Evolutionary conservation across 768 basidiomycete species (phyloP).

Genomic region (Tricholoma furcatifolium): DNA sequence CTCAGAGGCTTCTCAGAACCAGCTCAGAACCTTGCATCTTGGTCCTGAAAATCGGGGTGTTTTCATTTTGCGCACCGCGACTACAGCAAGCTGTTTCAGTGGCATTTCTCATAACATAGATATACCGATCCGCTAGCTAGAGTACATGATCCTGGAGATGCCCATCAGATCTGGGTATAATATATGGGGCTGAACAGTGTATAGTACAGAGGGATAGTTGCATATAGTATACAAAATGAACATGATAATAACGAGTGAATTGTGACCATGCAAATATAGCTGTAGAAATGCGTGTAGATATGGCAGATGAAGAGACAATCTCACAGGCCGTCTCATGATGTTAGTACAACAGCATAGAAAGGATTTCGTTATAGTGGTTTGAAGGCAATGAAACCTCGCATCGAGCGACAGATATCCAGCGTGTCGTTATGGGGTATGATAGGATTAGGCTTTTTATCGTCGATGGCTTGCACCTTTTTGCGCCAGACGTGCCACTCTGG

Average conservation of each 20-base stretch:
- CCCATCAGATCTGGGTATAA: neutral
- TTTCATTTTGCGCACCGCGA: too few relatives aligned
- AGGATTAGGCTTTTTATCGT: neutral
- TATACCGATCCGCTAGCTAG: neutral
- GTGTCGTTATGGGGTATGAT: neutral
- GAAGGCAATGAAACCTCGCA: conserved; percentile 57
- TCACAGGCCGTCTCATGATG: neutral
- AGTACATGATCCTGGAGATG: too few relatives aligned
- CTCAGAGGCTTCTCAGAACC: too few relatives aligned
- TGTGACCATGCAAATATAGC: neutral
- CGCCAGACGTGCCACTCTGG: conserved; percentile 59
- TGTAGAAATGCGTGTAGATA: neutral
- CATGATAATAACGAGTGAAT: conserved; percentile 7
- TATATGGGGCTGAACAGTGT: neutral
- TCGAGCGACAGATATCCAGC: conserved; percentile 39
- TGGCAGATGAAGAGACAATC: neutral
- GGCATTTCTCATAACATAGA: too few relatives aligned
- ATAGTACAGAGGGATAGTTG: neutral
- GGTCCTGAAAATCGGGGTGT: too few relatives aligned
- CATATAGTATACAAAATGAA: conserved; percentile 10
- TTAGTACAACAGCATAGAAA: neutral
- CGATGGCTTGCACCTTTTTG: conserved; percentile 24
- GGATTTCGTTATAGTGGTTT: conserved; percentile 27
- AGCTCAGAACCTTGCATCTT: too few relatives aligned
- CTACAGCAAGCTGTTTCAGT: too few relatives aligned